Base-by-base conservation (phyloP, 1,139 yeast species). In the Kodamaea ohmeri region DNA sequence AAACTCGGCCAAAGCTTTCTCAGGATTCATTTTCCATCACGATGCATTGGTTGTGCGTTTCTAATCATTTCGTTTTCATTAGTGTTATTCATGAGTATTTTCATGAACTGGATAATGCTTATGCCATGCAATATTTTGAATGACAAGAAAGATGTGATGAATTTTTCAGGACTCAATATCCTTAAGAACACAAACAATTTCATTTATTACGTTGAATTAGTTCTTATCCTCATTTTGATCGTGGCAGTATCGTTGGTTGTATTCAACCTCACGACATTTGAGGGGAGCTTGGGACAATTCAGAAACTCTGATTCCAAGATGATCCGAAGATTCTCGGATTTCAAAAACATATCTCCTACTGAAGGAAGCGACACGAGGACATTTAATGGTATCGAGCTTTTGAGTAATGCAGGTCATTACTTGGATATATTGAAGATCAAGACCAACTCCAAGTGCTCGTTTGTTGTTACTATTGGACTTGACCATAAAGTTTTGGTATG, bases 401-500 rank as follows among this genome's bases (percentile, higher is more conserved):
- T 63, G 18, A 43, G 44, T 12, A 25, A 37, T 15, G 32, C 41
- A 11, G 80, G 78, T 2, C 89, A 83, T 53, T 58, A 66, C 19
- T 61, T 84, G 36, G 95, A 87, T 56, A 71, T 85, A 6, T 67
- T 83, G 26, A 72, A 72, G 44, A 63, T 85, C 11, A 63, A 67
- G 12, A 73, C 87, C 1, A 78, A 82, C 24, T 63, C 65, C 34
- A 66, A 71, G 35, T 72, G 73, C 49, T 83, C 82, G 9, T 81
- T 72, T 52, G 64, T 86, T 27, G 80, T 83, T 0, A 74, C 90
- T 0, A 71, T 83, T 21, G 90, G 90, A 3, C 61, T 87, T 49
- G 95, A 86, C 51, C 89, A 83, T 50, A 77, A 71, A 42, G 68
- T 86, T 1, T 59, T 78, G 26, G 76, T 85, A 8, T 86, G 95